A percentile compares a stretch with the other conserved stretches of the same genome.
Evolutionary conservation across 805 yeast species (phyloP).

Genomic region (Pichia pseudocactophila): DNA sequence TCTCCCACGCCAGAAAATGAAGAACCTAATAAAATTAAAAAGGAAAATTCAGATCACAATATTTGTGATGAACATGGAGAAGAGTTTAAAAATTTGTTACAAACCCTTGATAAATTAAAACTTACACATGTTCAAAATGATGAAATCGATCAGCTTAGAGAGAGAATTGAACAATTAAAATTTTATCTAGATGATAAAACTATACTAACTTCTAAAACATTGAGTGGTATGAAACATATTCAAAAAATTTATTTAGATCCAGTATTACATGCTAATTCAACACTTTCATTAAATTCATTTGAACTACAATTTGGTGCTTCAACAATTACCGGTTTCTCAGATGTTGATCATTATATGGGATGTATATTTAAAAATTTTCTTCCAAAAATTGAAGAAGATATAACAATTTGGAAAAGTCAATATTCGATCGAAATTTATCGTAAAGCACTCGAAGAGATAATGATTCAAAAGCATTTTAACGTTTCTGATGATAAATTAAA

Average conservation of each 20-base stretch:
- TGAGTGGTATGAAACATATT: conserved; percentile 3
- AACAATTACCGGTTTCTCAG: conserved; percentile 4
- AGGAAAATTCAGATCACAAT: background rate
- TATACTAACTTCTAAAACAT: conserved; percentile 1
- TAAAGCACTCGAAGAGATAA: conserved; percentile 8
- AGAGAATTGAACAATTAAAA: conserved; percentile 5
- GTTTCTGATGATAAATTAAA: background rate
- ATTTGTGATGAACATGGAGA: background rate
- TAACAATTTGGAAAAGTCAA: conserved; percentile 5
- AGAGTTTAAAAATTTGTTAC: conserved; percentile 5
- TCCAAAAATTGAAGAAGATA: conserved; percentile 7
- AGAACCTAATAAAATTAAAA: conserved; percentile 2
- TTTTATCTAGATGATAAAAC: conserved; percentile 9
- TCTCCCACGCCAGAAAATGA: background rate
- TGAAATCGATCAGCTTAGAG: conserved; percentile 7
- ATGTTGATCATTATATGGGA: conserved; percentile 6
- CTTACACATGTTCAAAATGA: conserved; percentile 5
- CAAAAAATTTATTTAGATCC: background rate
- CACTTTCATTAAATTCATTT: conserved; percentile 2
- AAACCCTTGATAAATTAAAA: conserved; percentile 5
- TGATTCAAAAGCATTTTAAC: conserved; percentile 3
- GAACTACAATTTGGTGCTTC: conserved; percentile 10
- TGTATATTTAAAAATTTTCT: conserved; percentile 4
- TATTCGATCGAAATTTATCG: conserved; percentile 8
- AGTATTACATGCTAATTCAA: background rate